Evolutionary conservation across 768 basidiomycete species (phyloP).

Genomic region (Russula earlei): DNA sequence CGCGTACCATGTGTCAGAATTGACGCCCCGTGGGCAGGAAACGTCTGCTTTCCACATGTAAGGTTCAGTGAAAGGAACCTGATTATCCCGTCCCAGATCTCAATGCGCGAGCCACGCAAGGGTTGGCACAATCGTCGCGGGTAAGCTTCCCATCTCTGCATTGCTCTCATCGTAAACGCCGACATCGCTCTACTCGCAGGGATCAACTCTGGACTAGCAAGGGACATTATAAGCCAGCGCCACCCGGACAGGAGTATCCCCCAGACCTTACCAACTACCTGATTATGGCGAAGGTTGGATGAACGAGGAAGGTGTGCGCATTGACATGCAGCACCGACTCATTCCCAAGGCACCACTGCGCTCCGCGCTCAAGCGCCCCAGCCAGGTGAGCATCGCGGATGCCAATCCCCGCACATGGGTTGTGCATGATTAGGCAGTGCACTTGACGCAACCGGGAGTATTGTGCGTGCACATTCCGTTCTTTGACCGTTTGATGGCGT

Average conservation of each 20-base stretch:
- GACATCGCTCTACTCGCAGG: conserved; percentile 30
- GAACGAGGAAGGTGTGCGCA: conserved; percentile 74
- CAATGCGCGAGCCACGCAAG: conserved; percentile 48
- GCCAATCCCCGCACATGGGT: not conserved
- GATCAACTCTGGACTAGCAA: conserved; percentile 85
- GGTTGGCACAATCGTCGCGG: conserved; percentile 77
- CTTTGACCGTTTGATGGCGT: no score
- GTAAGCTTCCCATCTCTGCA: conserved; percentile 29
- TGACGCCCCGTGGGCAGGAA: conserved; percentile 25
- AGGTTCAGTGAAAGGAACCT: conserved; percentile 62
- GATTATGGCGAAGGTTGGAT: conserved; percentile 71
- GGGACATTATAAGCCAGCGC: conserved; percentile 54
- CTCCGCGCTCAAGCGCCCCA: conserved; percentile 54
- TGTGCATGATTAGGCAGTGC: not conserved
- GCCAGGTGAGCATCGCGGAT: conserved; percentile 8
- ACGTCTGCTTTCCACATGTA: conserved; percentile 33
- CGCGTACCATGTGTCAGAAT: conserved; percentile 17
- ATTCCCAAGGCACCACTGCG: conserved; percentile 64
- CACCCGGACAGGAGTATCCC: conserved; percentile 53
- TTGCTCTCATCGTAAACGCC: not conserved
- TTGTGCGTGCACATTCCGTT: no score
- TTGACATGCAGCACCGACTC: conserved; percentile 67
- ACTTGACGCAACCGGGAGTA: no score
- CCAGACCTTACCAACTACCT: conserved; percentile 65
- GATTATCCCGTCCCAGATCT: conserved; percentile 65